A percentile compares a stretch with the other conserved stretches of the same genome.
phyloP scores from a whole-genome alignment of 352 stramenopile genomes.

The Phytophthora melonis region DNA sequence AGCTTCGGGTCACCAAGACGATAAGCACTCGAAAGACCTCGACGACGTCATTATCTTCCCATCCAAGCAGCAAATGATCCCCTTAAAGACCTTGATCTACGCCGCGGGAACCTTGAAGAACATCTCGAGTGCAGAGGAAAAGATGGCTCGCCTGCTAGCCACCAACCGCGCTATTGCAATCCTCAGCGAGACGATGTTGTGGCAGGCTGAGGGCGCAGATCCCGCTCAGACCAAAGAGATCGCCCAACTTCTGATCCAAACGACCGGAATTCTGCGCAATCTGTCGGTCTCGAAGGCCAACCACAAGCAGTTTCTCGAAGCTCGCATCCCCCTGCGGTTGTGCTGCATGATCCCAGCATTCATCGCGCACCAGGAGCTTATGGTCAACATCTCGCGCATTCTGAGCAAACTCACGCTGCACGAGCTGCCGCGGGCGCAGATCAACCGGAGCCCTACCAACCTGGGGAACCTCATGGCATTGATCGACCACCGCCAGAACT shows the following conservation, averaged over 20 bases:
- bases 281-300: slow-evolving; percentile 65
- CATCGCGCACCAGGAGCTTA: slow-evolving; percentile 67
- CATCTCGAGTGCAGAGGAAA: slow-evolving; percentile 63
- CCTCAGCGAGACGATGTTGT: slow-evolving; percentile 60
- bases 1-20: slow-evolving; percentile 3
- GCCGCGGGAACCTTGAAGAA: slow-evolving; percentile 79
- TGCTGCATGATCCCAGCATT: slow-evolving; percentile 59
- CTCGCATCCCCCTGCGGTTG: slow-evolving; percentile 53
- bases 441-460: slow-evolving; percentile 60
- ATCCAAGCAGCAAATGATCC: slow-evolving; percentile 8
- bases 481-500: slow-evolving; percentile 50
- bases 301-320: slow-evolving; percentile 79
- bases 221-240: slow-evolving; percentile 54
- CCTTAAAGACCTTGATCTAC: slow-evolving; percentile 71
- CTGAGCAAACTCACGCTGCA: slow-evolving; percentile 87
- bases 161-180: slow-evolving; percentile 69
- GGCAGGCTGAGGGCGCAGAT: slow-evolving; percentile 36
- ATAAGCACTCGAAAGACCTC: slow-evolving; percentile 16
- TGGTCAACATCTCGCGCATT: slow-evolving; percentile 82
- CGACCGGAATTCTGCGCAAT: slow-evolving; percentile 73
- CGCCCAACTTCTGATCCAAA: slow-evolving; percentile 78
- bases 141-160: slow-evolving; percentile 69
- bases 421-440: slow-evolving; percentile 69
- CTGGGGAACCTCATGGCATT: slow-evolving; percentile 60
- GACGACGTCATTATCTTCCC: slow-evolving; percentile 6